phyloP scores from a whole-genome alignment of 306 rosid genomes.

The Cucumis sativus region DNA sequence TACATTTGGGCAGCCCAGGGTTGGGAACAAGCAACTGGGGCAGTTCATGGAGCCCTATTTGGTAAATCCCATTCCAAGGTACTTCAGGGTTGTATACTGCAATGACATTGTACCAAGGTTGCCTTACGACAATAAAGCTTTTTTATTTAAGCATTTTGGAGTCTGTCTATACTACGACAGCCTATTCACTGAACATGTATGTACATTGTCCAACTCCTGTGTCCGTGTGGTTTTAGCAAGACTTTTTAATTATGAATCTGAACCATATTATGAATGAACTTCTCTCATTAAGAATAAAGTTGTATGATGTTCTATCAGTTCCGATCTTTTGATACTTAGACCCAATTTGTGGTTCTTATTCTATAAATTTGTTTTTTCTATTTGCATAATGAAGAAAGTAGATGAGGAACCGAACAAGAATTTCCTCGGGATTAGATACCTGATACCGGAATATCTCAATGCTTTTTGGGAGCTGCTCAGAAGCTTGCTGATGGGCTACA shows the following conservation, averaged over 20 bases:
- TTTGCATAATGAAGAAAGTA: constrained; percentile 27
- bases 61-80: constrained; percentile 30
- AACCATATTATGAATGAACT: background rate
- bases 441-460: constrained; percentile 34
- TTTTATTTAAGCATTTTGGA: constrained; percentile 65
- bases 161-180: constrained; percentile 62
- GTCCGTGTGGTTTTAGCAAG: background rate
- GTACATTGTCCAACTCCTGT: constrained; percentile 3
- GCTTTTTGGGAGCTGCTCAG: constrained; percentile 66
- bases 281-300: background rate
- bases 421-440: constrained; percentile 32
- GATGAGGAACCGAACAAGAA: constrained; percentile 66
- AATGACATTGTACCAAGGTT: constrained; percentile 70
- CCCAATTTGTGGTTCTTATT: background rate
- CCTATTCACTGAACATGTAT: constrained; percentile 35
- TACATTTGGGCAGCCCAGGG: constrained; percentile 76
- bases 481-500: constrained; percentile 41
- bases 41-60: constrained; percentile 51
- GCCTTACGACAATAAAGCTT: constrained; percentile 59
- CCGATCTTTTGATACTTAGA: background rate
- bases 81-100: constrained; percentile 67
- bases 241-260: background rate
- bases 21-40: constrained; percentile 48
- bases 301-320: background rate
- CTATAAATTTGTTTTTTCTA: background rate